These are phyloP conservation scores for Globisporangium iwayamae DNA, from an alignment of 352 stramenopile species.

Conservation along the genomic window DNA sequence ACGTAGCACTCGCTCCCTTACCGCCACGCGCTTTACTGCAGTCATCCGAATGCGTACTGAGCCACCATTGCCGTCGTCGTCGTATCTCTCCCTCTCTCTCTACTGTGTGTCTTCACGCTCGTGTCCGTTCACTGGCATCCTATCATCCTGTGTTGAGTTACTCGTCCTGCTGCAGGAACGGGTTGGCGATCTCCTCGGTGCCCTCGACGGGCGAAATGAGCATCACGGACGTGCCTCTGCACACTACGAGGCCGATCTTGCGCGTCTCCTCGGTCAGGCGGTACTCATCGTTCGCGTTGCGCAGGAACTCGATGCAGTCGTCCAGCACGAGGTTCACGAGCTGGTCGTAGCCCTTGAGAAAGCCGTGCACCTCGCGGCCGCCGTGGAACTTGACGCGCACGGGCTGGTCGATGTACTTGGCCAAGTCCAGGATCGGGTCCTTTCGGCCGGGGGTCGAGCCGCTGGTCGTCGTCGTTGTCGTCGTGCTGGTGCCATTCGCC, in stretches of 20 bases:
- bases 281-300: conserved; percentile 90
- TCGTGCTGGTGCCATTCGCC: conserved; percentile 36
- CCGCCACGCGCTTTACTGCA: too few species aligned
- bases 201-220: conserved; percentile 90
- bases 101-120: neutral
- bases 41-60: too few species aligned
- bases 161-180: conserved; percentile 86
- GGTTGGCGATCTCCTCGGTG: conserved; percentile 91
- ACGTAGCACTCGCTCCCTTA: too few species aligned
- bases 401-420: conserved; percentile 93
- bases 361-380: conserved; percentile 89
- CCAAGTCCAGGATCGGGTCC: conserved; percentile 93
- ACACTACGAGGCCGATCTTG: conserved; percentile 93
- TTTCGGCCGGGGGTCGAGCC: conserved; percentile 26
- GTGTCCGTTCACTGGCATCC: neutral
- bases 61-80: neutral
- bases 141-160: conserved; percentile 15
- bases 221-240: conserved; percentile 90
- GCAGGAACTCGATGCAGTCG: conserved; percentile 94
- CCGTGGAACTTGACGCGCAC: conserved; percentile 95
- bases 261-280: conserved; percentile 88
- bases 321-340: conserved; percentile 97
- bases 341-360: conserved; percentile 95
- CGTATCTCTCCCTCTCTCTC: neutral
- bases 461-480: conserved; percentile 16